Evolutionary conservation across 2,329 filamentous ascomycete genomes (phyloP), one percentile per base, ranked within the genome.

Genomic region (Venturia aucupariae): DNA sequence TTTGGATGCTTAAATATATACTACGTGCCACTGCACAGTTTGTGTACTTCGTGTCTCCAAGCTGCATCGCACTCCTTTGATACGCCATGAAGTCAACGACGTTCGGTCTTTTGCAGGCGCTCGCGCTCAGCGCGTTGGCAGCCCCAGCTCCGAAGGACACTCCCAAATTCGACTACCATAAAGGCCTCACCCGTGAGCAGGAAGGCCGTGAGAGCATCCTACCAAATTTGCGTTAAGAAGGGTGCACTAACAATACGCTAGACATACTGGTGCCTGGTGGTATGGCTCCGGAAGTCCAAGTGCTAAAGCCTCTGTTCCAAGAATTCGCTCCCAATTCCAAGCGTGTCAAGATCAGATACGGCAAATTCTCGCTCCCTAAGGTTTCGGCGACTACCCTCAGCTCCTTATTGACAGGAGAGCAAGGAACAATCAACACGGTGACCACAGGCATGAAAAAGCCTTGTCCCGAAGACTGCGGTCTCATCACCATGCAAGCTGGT

Each of bases 281-380:
- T 13, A 62, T 51, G 32, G 60, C 60, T 11, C 60, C 60, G 15
- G 39, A 62, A 35, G n/a, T 62, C 13, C 60, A 62, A 39, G 22
- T 27, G 2, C n/a, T 62, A 6, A 51, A 46, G 41, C 60, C 60
- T 2, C 32, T 44, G 13, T 48, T 62, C 38, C 22, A 62, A 17
- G 60, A 32, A 6, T 64, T 39, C 57, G 30, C 35, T n/a, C 54
- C 54, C 30, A 54, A 48, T 5, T 22, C 38, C n/a, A 60, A 64
- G 39, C 63, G 63, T 13, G 42, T 62, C 41, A 64, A 64, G 55
- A 62, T 64, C 24, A 32, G 63, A 41, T 64, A 64, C 51, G 63
- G 63, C 22, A 38, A 35, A 48, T 64, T 32, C 55, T n/a, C 41
- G 38, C 63, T 64, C 2, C 63, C 63, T 2, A 62, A 39, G 15